phyloP scores from a whole-genome alignment of 441 rosid genomes.

The Pelargonium myrrhifolium region DNA sequence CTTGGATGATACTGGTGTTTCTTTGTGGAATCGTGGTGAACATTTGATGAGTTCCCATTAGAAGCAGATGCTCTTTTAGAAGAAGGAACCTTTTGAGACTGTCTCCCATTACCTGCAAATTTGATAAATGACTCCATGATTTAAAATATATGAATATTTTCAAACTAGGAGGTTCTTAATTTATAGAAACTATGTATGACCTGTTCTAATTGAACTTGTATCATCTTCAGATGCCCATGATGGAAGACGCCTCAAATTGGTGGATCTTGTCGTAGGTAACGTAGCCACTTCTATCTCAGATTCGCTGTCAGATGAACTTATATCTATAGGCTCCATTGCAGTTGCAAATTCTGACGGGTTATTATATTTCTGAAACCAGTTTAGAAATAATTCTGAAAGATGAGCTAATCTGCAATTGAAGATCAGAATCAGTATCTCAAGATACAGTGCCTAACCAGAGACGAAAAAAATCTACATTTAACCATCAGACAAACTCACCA shows the following conservation, averaged over 20 bases:
- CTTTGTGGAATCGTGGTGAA: constrained; percentile 15
- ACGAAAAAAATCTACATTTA: background rate
- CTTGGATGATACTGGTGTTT: constrained; percentile 22
- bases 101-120: constrained; percentile 38
- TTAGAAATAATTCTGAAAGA: constrained; percentile 24
- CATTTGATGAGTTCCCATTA: constrained; percentile 34
- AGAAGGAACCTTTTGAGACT: constrained; percentile 22
- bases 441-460: background rate
- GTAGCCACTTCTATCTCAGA: constrained; percentile 22
- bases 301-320: constrained; percentile 63
- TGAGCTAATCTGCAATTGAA: constrained; percentile 31
- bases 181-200: constrained; percentile 19
- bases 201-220: constrained; percentile 23
- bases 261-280: constrained; percentile 21
- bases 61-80: constrained; percentile 25
- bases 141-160: constrained; percentile 15
- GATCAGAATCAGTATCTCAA: constrained; percentile 10
- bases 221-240: constrained; percentile 31
- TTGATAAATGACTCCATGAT: constrained; percentile 12
- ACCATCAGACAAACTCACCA: constrained; percentile 22
- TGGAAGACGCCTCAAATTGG: constrained; percentile 37
- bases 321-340: constrained; percentile 44
- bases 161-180: constrained; percentile 4
- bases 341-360: constrained; percentile 23
- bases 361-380: constrained; percentile 23